Base-by-base conservation (phyloP, 208 protist species). In the Trypanosoma mega region DNA sequence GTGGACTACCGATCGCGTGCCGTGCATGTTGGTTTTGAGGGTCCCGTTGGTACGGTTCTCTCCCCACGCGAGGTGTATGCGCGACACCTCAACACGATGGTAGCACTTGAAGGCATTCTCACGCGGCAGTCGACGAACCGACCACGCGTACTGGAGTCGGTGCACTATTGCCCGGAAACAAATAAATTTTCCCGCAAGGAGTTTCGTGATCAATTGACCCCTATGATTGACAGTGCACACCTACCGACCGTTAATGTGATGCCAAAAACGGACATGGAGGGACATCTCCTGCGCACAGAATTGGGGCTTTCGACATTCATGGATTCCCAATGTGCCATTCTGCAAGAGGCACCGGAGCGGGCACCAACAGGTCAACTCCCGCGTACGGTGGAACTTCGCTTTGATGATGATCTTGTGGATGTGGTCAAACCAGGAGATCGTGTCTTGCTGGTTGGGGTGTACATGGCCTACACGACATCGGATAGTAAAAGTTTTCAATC, bases 271-370 rank as follows among this genome's bases (percentile, higher is more conserved):
- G 98, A 99, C 54, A 93, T 92, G 48, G 74, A 98, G 23, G 98
- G 98, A 31, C 96, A 99, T 68, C 63, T 77, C 11, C 83, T 99
- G 20, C 79, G 85, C 39, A 99, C 98, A 0, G 99, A 99, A 70
- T 98, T 96, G 70, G 99, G 99, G 4, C 78, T 99, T 11, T 99
- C 84, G 27, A 84, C 79, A 36, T 99, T 99, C 78, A 84, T 92
- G 37, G 98, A 99, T 74, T 90, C 81, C 29, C 98, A 99, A 75
- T 90, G 82, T 29, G 63, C 98, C 20, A 82, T 92, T 16, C 75
- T 99, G 37, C 98, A 99, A 75, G 98, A 99, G 78, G 97, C 97
- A 55, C 98, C 99, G 24, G 98, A 99, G 81, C 67, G 85, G 3
- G 95, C 98, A 5, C 98, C 98, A 29, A 92, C 98, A 0, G 98